These are phyloP conservation scores for Claviceps arundinis DNA, from an alignment of 2,329 filamentous ascomycete species.

Conservation along the genomic window DNA sequence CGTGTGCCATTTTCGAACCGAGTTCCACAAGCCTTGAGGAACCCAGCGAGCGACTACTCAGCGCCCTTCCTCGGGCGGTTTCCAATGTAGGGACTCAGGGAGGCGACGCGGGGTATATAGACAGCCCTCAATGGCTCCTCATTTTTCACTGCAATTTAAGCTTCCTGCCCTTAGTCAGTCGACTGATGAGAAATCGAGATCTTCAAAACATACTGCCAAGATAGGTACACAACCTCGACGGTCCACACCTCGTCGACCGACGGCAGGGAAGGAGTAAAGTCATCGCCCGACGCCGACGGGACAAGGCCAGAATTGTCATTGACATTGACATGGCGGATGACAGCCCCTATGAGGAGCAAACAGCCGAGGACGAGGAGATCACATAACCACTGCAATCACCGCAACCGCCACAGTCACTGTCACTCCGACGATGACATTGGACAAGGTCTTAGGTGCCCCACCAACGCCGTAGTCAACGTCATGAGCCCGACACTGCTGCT, in stretches of 20 bases:
- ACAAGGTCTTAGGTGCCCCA: too few species aligned
- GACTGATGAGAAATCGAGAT: background rate
- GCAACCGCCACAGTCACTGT: constrained; percentile 18
- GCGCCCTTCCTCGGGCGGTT: constrained; percentile 16
- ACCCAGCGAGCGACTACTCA: background rate
- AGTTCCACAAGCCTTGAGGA: too few species aligned
- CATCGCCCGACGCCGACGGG: constrained; percentile 21
- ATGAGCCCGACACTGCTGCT: too few species aligned
- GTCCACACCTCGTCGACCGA: constrained; percentile 16
- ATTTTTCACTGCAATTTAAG: constrained; percentile 9
- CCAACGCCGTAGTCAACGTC: too few species aligned
- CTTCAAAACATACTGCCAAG: constrained; percentile 3
- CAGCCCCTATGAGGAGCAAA: too few species aligned
- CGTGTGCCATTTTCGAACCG: too few species aligned
- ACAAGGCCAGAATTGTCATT: constrained; percentile 11
- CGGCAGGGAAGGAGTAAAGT: constrained; percentile 4
- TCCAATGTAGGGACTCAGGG: constrained; percentile 11
- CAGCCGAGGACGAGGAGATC: too few species aligned
- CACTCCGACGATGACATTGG: constrained; percentile 11
- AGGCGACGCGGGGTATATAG: too few species aligned
- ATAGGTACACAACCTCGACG: background rate
- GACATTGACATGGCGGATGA: constrained; percentile 16
- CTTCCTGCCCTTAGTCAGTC: background rate
- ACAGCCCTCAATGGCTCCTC: background rate
- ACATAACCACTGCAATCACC: constrained; percentile 14